phyloP scores from a whole-genome alignment of 495 filamentous ascomycete species.

The Penicillium paxilli region DNA sequence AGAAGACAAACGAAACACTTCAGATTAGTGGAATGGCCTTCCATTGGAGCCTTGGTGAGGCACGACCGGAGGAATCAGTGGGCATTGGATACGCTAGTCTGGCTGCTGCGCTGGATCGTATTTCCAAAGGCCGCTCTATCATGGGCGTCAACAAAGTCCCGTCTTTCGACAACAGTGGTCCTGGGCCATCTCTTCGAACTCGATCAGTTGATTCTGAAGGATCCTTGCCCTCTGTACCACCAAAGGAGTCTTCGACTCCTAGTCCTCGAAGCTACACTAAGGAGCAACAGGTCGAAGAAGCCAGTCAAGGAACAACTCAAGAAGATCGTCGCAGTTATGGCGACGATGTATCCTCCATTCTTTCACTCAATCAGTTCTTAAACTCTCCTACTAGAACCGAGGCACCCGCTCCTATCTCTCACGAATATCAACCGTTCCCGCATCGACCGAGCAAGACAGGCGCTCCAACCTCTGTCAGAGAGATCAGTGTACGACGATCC shows the following conservation, averaged over 20 bases:
- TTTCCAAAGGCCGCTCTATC: constrained; percentile 23
- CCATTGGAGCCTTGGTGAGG: constrained; percentile 24
- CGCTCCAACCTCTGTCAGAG: background rate
- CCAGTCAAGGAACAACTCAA: background rate
- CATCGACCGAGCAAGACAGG: background rate
- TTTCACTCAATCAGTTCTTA: constrained; percentile 17
- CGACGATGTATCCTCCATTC: constrained; percentile 20
- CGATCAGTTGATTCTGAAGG: background rate
- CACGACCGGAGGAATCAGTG: constrained; percentile 19
- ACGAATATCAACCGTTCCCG: background rate
- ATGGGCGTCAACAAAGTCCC: constrained; percentile 20
- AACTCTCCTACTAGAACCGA: constrained; percentile 3
- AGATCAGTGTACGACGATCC: constrained; percentile 1
- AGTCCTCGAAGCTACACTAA: background rate
- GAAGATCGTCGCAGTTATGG: constrained; percentile 1
- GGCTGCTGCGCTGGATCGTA: constrained; percentile 26
- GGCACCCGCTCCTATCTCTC: background rate
- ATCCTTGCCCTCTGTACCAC: constrained; percentile 18
- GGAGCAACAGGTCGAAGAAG: background rate
- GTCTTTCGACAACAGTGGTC: constrained; percentile 2
- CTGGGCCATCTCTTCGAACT: constrained; percentile 7
- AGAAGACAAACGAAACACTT: constrained; percentile 19
- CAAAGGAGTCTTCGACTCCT: constrained; percentile 6
- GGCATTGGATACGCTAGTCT: constrained; percentile 26
- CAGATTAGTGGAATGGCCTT: constrained; percentile 28